Evolutionary conservation across 306 rosid genomes (phyloP), one percentile per base, ranked within the genome.

Genomic region (Castanea mollissima): DNA sequence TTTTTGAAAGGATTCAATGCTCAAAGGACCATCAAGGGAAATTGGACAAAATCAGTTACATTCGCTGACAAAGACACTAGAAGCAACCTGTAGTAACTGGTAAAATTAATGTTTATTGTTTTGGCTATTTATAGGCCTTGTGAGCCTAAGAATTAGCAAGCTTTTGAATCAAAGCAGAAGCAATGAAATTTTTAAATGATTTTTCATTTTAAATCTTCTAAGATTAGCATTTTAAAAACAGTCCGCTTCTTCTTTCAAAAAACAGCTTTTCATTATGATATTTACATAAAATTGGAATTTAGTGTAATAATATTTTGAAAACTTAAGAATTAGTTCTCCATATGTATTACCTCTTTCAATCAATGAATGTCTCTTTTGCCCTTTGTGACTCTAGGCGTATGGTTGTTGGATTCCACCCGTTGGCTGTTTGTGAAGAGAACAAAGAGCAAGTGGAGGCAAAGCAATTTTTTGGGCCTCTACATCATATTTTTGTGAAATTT

Each of bases 21-120:
- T 23, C 68, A 18, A 19, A 13, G 83, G 79, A 74, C 71, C 89
- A 69, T 20, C 63, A 29, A 67, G 57, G 55, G 83, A 82, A 31
- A 69, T 58, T 55, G 83, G 79, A 67, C 74, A 79, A 32, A 59
- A 55, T 80, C 91, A 87, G 29, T 79, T 84, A 70, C 32, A 65
- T 63, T 89, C 89, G 92, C 78, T 89, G 74, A 82, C 70, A 55
- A 77, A 62, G 59, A 84, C 82, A 56, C 80, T 91, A 69, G 83
- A 87, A 83, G 32, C 21, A 29, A 83, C 81, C 76, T 46, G 38
- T 70, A 79, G 90, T 76, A 80, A 82, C 90, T 91, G 92, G 95
- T 91, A 88, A 83, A 51, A 19, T 38, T 77, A 32, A 73, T 34
- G 11, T 59, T 16, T 35, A 7, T 69, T 5, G 8, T 52, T 7